Evolutionary conservation across 305 asterid species (phyloP).

Genomic region (Fraxinus dipetala): DNA sequence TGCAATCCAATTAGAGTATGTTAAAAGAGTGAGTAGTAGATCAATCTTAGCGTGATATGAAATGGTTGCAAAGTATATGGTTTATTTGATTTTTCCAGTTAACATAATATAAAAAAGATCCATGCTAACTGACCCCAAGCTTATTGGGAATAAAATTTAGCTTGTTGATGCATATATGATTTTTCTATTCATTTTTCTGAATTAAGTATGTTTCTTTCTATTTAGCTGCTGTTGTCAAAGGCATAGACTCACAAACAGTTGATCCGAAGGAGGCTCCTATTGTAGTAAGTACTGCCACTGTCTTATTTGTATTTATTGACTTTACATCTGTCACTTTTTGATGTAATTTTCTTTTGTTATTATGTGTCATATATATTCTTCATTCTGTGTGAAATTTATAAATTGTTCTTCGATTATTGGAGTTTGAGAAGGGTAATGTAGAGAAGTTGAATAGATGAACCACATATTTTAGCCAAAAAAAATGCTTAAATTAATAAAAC

Average conservation of each 20-base stretch:
- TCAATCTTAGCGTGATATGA: neutral
- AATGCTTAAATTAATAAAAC: neutral
- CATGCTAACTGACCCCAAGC: neutral
- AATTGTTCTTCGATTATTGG: neutral
- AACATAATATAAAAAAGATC: neutral
- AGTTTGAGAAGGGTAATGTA: neutral
- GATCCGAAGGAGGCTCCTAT: conserved; percentile 39
- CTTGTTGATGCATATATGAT: neutral
- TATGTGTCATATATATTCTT: neutral
- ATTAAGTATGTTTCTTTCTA: conserved; percentile 1
- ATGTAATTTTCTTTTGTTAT: neutral
- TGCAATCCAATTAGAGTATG: neutral
- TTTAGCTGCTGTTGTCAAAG: conserved; percentile 32
- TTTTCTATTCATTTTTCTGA: conserved; percentile 3
- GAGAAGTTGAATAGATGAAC: neutral
- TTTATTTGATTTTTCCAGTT: neutral
- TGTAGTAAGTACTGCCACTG: conserved; percentile 40
- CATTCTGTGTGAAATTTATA: neutral
- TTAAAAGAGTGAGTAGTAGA: neutral
- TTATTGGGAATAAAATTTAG: neutral
- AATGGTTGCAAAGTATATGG: neutral
- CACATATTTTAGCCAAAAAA: neutral
- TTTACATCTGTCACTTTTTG: conserved; percentile 6
- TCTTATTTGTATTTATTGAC: conserved; percentile 13
- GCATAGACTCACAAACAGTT: conserved; percentile 26